Percentiles rank a stretch among this genome's conserved stretches.
Evolutionary conservation across 2,329 filamentous ascomycete species (phyloP).

Genomic region (Lecanosticta acicola): DNA sequence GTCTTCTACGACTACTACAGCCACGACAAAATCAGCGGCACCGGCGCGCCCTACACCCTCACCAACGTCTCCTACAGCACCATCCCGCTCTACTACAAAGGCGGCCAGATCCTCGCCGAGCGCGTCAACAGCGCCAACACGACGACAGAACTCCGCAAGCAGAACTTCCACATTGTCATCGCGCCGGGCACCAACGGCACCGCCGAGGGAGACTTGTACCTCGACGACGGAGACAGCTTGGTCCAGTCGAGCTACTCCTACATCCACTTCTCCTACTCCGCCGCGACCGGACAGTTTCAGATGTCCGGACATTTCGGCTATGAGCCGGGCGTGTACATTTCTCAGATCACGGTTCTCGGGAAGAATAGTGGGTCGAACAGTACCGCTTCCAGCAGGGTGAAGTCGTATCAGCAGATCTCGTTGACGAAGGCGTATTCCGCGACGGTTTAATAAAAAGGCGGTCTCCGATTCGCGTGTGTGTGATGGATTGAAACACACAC

Average conservation of each 20-base stretch:
- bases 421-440: slow-evolving; percentile 7
- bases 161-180: slow-evolving; percentile 66
- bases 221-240: slow-evolving; percentile 70
- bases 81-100: slow-evolving; percentile 64
- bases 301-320: slow-evolving; percentile 34
- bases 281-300: slow-evolving; percentile 10
- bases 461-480: no score
- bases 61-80: slow-evolving; percentile 44
- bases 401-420: slow-evolving; percentile 4
- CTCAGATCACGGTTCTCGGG: slow-evolving; percentile 50
- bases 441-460: neutral
- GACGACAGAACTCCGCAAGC: slow-evolving; percentile 57
- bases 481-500: no score
- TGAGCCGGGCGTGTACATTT: slow-evolving; percentile 40
- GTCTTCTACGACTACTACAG: slow-evolving; percentile 59
- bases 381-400: slow-evolving; percentile 1
- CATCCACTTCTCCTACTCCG: slow-evolving; percentile 56
- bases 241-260: slow-evolving; percentile 52
- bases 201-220: slow-evolving; percentile 63
- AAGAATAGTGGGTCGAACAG: neutral
- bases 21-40: slow-evolving; percentile 41
- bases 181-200: slow-evolving; percentile 58
- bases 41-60: slow-evolving; percentile 42
- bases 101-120: slow-evolving; percentile 60
- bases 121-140: slow-evolving; percentile 54